A percentile compares a stretch with the other conserved stretches of the same genome.
These are phyloP conservation scores for Xylaria palmicola DNA, from an alignment of 495 filamentous ascomycete genomes.

Conservation along the genomic window DNA sequence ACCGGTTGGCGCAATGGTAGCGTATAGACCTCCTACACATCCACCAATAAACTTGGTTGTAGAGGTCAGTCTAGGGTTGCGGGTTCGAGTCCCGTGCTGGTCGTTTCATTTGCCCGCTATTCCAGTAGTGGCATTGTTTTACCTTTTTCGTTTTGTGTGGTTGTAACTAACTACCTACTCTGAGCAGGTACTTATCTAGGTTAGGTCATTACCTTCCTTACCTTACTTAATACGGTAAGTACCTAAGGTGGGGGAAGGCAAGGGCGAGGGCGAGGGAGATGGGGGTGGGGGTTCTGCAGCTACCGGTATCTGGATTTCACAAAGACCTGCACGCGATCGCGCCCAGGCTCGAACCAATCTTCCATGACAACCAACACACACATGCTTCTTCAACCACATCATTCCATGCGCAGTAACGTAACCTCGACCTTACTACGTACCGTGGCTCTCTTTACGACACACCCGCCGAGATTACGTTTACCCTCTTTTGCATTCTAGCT, in stretches of 20 bases:
- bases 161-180: not conserved
- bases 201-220: not conserved
- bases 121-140: conserved; percentile 6
- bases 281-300: no score
- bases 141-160: conserved; percentile 4
- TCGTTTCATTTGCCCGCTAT: conserved; percentile 25
- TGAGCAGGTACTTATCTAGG: no score
- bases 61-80: conserved; percentile 43
- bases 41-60: not conserved
- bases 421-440: no score
- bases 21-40: conserved; percentile 44
- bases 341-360: not conserved
- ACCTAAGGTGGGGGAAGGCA: no score
- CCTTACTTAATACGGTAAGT: not conserved
- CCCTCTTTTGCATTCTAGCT: no score
- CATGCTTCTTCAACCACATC: no score
- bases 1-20: conserved; percentile 49
- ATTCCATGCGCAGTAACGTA: no score
- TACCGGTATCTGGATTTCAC: no score
- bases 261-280: no score
- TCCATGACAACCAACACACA: no score
- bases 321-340: not conserved
- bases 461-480: no score
- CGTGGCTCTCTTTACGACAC: no score
- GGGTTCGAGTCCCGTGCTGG: conserved; percentile 51